Percentiles rank a stretch among this genome's conserved stretches.
These are phyloP conservation scores for Pseudogymnoascus sp. DNA, from an alignment of 2,329 filamentous ascomycete genomes.

Conservation along the genomic window DNA sequence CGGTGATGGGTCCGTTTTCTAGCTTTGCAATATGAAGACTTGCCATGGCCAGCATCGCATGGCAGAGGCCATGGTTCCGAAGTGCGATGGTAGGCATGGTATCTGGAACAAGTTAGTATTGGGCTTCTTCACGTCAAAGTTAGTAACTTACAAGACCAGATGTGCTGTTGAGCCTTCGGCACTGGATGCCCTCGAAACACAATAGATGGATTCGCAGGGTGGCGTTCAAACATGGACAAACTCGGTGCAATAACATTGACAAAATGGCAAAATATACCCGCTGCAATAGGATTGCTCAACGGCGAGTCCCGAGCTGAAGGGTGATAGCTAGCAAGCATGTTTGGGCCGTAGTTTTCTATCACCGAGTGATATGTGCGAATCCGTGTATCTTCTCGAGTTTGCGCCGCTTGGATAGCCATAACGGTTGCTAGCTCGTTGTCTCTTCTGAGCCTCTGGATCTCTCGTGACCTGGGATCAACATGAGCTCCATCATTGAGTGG, in stretches of 20 bases:
- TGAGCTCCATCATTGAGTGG: neutral
- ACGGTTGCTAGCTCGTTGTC: constrained; percentile 25
- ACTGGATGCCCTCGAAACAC: constrained; percentile 56
- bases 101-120: constrained; percentile 40
- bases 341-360: constrained; percentile 31
- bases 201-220: constrained; percentile 64
- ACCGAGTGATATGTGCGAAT: constrained; percentile 41
- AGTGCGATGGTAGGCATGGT: constrained; percentile 78
- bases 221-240: constrained; percentile 80
- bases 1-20: constrained; percentile 64
- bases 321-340: constrained; percentile 56
- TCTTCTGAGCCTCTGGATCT: constrained; percentile 8
- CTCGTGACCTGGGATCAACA: neutral
- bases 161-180: constrained; percentile 55
- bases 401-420: constrained; percentile 24
- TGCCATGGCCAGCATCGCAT: constrained; percentile 81
- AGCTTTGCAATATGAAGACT: constrained; percentile 83
- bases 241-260: constrained; percentile 80
- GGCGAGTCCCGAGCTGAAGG: constrained; percentile 62
- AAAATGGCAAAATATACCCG: constrained; percentile 84
- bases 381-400: constrained; percentile 26
- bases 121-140: constrained; percentile 9
- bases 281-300: constrained; percentile 70
- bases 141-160: constrained; percentile 51
- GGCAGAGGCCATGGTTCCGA: constrained; percentile 76